These are phyloP conservation scores for Leptographium flavum DNA, from an alignment of 2,329 filamentous ascomycete genomes.

Conservation along the genomic window DNA sequence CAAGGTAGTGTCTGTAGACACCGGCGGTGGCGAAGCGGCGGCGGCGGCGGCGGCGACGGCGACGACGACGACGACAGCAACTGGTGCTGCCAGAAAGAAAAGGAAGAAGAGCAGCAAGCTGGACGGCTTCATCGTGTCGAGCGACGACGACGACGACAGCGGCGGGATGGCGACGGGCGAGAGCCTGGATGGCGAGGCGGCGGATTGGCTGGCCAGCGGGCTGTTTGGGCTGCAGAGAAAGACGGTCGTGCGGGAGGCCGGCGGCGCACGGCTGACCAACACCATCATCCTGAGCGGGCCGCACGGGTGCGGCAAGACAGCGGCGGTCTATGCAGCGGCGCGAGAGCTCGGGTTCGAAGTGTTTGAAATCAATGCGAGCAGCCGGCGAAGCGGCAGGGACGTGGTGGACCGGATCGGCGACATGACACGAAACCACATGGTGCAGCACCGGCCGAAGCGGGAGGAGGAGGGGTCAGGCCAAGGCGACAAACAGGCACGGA, in stretches of 20 bases:
- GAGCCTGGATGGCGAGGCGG: constrained; percentile 34
- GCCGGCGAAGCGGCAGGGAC: constrained; percentile 74
- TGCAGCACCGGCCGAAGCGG: constrained; percentile 28
- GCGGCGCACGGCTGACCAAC: constrained; percentile 35
- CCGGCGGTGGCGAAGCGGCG: constrained; percentile 27
- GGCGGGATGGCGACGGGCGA: constrained; percentile 40
- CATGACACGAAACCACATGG: constrained; percentile 92
- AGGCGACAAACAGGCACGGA: constrained; percentile 52
- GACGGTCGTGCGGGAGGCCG: constrained; percentile 36
- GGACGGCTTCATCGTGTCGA: constrained; percentile 67
- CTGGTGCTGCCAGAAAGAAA: constrained; percentile 33
- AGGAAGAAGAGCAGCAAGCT: constrained; percentile 60
- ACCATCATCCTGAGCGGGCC: constrained; percentile 81
- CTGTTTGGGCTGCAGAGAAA: constrained; percentile 28
- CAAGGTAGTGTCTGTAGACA: constrained; percentile 63
- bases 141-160: constrained; percentile 56
- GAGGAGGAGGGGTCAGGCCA: background rate
- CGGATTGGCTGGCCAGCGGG: constrained; percentile 24
- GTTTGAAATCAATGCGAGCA: constrained; percentile 84
- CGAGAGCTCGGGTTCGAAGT: constrained; percentile 87
- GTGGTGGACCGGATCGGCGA: constrained; percentile 86
- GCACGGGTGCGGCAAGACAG: constrained; percentile 83
- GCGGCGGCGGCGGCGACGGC: constrained; percentile 15
- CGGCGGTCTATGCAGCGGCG: constrained; percentile 79
- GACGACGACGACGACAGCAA: constrained; percentile 12